These are phyloP conservation scores for Scytalidium sp. DNA, from an alignment of 2,329 filamentous ascomycete species.

Conservation along the genomic window DNA sequence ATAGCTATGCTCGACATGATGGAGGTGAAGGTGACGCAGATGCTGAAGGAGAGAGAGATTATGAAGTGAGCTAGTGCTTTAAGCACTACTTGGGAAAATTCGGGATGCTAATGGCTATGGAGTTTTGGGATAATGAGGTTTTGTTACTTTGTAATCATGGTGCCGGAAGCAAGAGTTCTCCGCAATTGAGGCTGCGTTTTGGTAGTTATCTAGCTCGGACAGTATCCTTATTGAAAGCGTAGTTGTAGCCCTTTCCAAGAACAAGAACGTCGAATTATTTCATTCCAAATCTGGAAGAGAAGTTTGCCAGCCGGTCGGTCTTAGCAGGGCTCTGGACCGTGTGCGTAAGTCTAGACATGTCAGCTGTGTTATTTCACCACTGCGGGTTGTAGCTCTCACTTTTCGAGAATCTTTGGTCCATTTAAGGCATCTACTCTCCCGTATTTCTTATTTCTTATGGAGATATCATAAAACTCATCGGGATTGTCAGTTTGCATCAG, in stretches of 20 bases:
- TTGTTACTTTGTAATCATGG: not conserved
- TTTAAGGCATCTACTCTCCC: constrained; percentile 89
- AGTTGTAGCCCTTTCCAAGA: constrained; percentile 21
- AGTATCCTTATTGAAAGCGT: constrained; percentile 19
- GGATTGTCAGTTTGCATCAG: constrained; percentile 84
- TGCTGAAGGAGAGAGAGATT: constrained; percentile 42
- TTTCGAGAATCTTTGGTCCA: constrained; percentile 86
- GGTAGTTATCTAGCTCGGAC: not conserved
- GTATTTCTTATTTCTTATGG: constrained; percentile 87
- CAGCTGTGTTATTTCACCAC: constrained; percentile 8
- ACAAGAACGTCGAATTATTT: constrained; percentile 31
- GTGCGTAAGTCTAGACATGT: constrained; percentile 55
- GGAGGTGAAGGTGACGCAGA: constrained; percentile 39
- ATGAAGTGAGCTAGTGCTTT: constrained; percentile 31
- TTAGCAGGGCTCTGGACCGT: constrained; percentile 57
- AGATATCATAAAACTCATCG: constrained; percentile 96
- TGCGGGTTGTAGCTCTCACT: constrained; percentile 56
- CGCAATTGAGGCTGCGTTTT: constrained; percentile 3
- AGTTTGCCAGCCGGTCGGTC: constrained; percentile 64
- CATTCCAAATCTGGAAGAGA: constrained; percentile 74
- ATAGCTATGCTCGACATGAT: constrained; percentile 34
- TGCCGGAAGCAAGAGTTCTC: not conserved
- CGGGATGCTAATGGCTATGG: not conserved
- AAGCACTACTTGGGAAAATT: not conserved
- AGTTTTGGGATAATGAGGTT: not conserved